Evolutionary conservation across 2,329 filamentous ascomycete genomes (phyloP).

Genomic region (Neofusicoccum parvum): DNA sequence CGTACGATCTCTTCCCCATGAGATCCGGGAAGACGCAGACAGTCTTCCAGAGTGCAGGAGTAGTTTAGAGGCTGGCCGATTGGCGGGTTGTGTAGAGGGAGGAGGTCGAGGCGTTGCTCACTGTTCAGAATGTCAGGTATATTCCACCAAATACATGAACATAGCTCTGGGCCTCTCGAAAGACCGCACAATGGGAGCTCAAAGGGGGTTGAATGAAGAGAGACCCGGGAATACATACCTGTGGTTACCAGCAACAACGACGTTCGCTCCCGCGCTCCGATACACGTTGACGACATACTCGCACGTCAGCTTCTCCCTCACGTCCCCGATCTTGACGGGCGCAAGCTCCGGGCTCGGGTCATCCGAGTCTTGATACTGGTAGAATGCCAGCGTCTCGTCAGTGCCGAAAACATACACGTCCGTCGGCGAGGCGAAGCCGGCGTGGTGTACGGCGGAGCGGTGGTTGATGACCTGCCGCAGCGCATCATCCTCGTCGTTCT

Average conservation of each 20-base stretch:
- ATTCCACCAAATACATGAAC: background rate
- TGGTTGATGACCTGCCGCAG: conserved; percentile 79
- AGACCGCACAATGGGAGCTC: too few relatives aligned
- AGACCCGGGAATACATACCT: conserved; percentile 53
- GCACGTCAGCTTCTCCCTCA: conserved; percentile 65
- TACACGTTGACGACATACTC: conserved; percentile 74
- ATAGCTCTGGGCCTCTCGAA: too few relatives aligned
- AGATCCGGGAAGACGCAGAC: conserved; percentile 40
- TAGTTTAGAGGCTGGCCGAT: conserved; percentile 32
- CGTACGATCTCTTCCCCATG: conserved; percentile 54
- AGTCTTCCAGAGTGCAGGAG: conserved; percentile 30
- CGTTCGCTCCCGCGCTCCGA: conserved; percentile 61
- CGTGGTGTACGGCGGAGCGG: conserved; percentile 71
- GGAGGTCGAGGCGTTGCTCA: conserved; percentile 32
- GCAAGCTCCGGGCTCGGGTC: conserved; percentile 42
- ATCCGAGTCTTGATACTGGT: conserved; percentile 67
- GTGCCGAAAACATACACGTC: conserved; percentile 71
- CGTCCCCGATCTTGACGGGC: conserved; percentile 63
- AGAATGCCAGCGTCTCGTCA: conserved; percentile 76
- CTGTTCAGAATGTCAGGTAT: conserved; percentile 24
- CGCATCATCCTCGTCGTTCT: conserved; percentile 71
- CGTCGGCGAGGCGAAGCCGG: conserved; percentile 63
- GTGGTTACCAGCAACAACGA: conserved; percentile 67
- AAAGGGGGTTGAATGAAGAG: too few relatives aligned
- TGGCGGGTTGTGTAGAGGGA: conserved; percentile 31